These are phyloP conservation scores for Emmonsiellopsis sp. DNA, from an alignment of 2,329 filamentous ascomycete genomes.

Conservation along the genomic window DNA sequence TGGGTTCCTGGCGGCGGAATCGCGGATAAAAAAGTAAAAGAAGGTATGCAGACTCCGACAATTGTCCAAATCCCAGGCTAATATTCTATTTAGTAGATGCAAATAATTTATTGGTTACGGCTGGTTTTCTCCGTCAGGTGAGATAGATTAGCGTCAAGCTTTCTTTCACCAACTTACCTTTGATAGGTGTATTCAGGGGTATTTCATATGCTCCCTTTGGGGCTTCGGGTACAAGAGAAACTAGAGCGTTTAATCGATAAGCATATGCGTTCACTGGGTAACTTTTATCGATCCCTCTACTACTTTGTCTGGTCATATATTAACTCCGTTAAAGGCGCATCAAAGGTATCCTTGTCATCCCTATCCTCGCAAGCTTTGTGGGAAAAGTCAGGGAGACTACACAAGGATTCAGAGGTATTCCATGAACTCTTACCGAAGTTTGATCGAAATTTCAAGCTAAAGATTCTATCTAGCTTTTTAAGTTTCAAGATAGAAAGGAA, in stretches of 20 bases:
- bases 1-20: slow-evolving; percentile 72
- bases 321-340: slow-evolving; percentile 51
- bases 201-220: slow-evolving; percentile 84
- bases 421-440: background rate
- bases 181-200: slow-evolving; percentile 71
- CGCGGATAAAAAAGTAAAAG: slow-evolving; percentile 42
- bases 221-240: slow-evolving; percentile 79
- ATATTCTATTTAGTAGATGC: slow-evolving; percentile 39
- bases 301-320: slow-evolving; percentile 7
- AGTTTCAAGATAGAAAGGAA: slow-evolving; percentile 68
- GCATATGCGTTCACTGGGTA: slow-evolving; percentile 71
- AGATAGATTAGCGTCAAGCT: slow-evolving; percentile 12
- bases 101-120: slow-evolving; percentile 58
- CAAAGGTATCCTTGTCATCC: slow-evolving; percentile 71
- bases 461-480: slow-evolving; percentile 54
- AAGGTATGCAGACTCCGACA: slow-evolving; percentile 16
- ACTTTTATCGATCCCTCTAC: background rate
- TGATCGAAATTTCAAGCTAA: background rate
- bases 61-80: background rate
- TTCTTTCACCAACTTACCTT: background rate
- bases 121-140: slow-evolving; percentile 65
- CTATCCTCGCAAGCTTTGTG: slow-evolving; percentile 79
- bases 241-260: slow-evolving; percentile 77
- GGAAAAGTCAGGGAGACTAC: slow-evolving; percentile 72
- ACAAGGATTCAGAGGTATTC: slow-evolving; percentile 62